A percentile compares a stretch with the other conserved stretches of the same genome.
Evolutionary conservation across 2,329 filamentous ascomycete genomes (phyloP).

Genomic region (Fusarium sp.): DNA sequence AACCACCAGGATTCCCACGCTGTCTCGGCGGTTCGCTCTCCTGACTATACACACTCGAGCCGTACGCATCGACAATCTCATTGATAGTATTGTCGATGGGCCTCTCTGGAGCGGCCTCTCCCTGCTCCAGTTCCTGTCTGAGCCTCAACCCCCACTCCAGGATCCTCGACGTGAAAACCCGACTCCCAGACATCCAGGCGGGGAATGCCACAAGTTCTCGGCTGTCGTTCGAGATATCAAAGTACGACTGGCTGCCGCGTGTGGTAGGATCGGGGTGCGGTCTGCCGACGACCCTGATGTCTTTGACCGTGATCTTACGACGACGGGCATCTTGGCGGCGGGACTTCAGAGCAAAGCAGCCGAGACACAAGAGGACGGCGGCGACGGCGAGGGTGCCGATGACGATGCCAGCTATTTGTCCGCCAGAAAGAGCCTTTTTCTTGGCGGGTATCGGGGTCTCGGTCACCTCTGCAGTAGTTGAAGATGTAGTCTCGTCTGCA

Average conservation of each 20-base stretch:
- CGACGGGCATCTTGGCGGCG: neutral
- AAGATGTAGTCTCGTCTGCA: neutral
- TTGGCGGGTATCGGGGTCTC: neutral
- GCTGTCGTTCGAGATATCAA: neutral
- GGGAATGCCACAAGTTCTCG: neutral
- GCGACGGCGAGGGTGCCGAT: neutral
- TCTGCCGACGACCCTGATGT: neutral
- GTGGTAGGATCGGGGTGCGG: neutral
- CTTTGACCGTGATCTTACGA: neutral
- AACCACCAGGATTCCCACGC: neutral
- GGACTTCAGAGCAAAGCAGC: neutral
- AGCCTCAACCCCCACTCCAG: neutral
- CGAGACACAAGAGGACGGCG: neutral
- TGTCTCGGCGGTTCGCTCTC: neutral
- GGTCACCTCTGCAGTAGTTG: neutral
- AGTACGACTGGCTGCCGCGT: neutral
- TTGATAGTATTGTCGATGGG: slow-evolving; percentile 1
- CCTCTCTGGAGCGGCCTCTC: neutral
- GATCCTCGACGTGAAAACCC: neutral
- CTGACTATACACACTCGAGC: slow-evolving; percentile 26
- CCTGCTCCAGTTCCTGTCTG: too few species aligned
- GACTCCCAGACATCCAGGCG: neutral
- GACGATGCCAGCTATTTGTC: slow-evolving; percentile 5
- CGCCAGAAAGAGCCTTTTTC: neutral
- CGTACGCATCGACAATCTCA: slow-evolving; percentile 5